phyloP scores from a whole-genome alignment of 352 stramenopile species.

The Peronospora destructor region DNA sequence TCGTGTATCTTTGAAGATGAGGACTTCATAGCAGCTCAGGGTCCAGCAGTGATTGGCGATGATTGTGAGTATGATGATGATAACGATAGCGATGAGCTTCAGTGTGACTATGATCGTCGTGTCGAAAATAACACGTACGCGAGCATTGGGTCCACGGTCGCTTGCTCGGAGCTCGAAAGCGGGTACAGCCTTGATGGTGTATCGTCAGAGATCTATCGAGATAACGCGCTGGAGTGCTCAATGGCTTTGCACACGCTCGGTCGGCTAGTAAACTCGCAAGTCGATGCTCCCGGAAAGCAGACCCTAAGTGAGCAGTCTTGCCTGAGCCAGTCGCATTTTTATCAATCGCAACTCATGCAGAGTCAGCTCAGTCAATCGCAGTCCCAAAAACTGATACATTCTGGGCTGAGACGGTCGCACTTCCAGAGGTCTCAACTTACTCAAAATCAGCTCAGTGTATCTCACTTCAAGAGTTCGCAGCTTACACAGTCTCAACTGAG shows the following conservation, averaged over 20 bases:
- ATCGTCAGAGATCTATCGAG: conserved; percentile 13
- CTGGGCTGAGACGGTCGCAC: not conserved
- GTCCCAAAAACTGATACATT: not conserved
- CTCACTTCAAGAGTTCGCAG: conserved; percentile 4
- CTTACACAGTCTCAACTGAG: conserved; percentile 4
- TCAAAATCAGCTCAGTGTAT: conserved; percentile 16
- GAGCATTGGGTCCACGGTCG: conserved; percentile 19
- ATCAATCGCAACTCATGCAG: conserved; percentile 7
- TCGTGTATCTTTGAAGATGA: conserved; percentile 53
- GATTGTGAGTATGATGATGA: conserved; percentile 14
- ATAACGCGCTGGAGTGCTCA: conserved; percentile 23
- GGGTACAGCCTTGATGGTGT: conserved; percentile 20
- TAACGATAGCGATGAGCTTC: conserved; percentile 13
- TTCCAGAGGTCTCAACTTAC: conserved; percentile 1
- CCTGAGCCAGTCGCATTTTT: conserved; percentile 19
- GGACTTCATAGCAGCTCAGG: conserved; percentile 42
- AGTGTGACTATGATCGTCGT: conserved; percentile 16
- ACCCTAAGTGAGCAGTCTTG: conserved; percentile 20
- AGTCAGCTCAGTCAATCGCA: conserved; percentile 13
- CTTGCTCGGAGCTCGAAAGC: conserved; percentile 26
- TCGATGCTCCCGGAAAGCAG: conserved; percentile 1
- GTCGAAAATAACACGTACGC: conserved; percentile 23
- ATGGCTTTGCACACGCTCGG: conserved; percentile 25
- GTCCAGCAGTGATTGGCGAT: conserved; percentile 35
- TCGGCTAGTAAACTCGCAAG: conserved; percentile 21